Percentiles rank a stretch among this genome's conserved stretches.
Conservation (phyloP, 768 basidiomycete genomes). For the Dacryopinax spathularia region DNA sequence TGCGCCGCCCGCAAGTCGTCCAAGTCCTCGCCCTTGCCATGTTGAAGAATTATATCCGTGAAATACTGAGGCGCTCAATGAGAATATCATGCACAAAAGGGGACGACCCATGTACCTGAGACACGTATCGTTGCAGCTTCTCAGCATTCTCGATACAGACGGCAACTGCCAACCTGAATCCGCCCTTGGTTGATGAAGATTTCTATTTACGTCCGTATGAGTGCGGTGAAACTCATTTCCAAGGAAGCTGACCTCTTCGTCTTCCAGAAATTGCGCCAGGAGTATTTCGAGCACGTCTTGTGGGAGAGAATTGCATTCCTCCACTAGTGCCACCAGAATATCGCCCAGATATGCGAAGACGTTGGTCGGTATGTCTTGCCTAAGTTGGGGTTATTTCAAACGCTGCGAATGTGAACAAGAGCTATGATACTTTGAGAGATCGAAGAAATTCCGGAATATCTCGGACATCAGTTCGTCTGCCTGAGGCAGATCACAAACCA, state of each 20-base stretch:
- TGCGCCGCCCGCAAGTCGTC: slow-evolving; percentile 61
- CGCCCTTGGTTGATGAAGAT: slow-evolving; percentile 18
- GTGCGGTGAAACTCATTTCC: no score
- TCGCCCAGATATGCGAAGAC: slow-evolving; percentile 77
- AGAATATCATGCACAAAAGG: not conserved
- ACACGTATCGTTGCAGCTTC: slow-evolving; percentile 77
- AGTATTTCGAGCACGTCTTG: slow-evolving; percentile 63
- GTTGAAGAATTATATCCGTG: slow-evolving; percentile 65
- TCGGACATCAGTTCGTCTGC: slow-evolving; percentile 72
- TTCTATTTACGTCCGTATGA: slow-evolving; percentile 10
- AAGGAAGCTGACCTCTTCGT: slow-evolving; percentile 48
- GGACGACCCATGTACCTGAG: slow-evolving; percentile 28
- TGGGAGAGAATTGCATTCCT: slow-evolving; percentile 70
- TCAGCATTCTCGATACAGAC: slow-evolving; percentile 74
- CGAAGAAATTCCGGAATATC: slow-evolving; percentile 73
- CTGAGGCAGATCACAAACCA: slow-evolving; percentile 80
- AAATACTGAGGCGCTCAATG: slow-evolving; percentile 42
- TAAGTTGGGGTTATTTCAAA: slow-evolving; percentile 16
- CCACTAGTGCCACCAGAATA: slow-evolving; percentile 76
- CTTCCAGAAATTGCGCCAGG: slow-evolving; percentile 69
- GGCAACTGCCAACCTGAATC: slow-evolving; percentile 68
- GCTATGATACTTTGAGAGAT: slow-evolving; percentile 41
- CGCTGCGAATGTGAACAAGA: not conserved
- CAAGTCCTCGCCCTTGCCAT: slow-evolving; percentile 27
- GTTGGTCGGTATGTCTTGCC: slow-evolving; percentile 57